Base-by-base conservation (phyloP, 768 basidiomycete species). In the Leccinum subtestaceum region DNA sequence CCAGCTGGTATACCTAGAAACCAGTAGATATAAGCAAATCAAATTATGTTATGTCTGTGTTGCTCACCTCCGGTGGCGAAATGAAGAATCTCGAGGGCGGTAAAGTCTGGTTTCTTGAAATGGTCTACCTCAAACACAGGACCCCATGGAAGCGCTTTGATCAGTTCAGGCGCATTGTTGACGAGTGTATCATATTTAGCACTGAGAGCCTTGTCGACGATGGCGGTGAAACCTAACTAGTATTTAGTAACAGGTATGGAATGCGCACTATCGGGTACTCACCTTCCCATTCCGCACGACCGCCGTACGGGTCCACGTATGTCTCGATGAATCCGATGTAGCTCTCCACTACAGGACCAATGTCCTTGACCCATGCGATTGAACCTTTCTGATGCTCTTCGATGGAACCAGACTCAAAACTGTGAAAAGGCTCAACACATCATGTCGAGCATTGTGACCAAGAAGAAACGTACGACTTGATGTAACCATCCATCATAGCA, bases 281-380 rank as follows among this genome's bases (percentile, higher is more conserved):
- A 85, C 91, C 92, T 83, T 95, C 92, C 93, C 93, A 95, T 71
- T 95, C 93, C 0, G 93, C 93, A 53, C 93, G 84, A n/a, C 83
- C 88, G 36, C 93, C 93, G 59, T 91, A 93, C 7, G 93, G 93
- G 68, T 95, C 93, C 17, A 93, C 87, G 60, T 91, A 91, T 1
- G 88, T 92, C 78, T 92, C 90, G 43, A 92, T 81, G 70, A 91
- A 92, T 73, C 92, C 92, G 57, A 94, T 86, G 71, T 94, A 93
- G 31, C 85, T 89, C 72, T 95, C 93, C 17, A 95, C 93, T 34
- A 90, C 87, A 4, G 93, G 93, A 0, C 91, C 89, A 21, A 91
- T 75, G 68, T 95, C 93, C 72, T 88, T 87, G 25, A 95, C 93
- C 93, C 93, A 95, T 60, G 84, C 77, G 29, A 75, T 81, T 0